Base-by-base conservation (phyloP, 305 asterid genomes). In the Caryopteris hybrid region DNA sequence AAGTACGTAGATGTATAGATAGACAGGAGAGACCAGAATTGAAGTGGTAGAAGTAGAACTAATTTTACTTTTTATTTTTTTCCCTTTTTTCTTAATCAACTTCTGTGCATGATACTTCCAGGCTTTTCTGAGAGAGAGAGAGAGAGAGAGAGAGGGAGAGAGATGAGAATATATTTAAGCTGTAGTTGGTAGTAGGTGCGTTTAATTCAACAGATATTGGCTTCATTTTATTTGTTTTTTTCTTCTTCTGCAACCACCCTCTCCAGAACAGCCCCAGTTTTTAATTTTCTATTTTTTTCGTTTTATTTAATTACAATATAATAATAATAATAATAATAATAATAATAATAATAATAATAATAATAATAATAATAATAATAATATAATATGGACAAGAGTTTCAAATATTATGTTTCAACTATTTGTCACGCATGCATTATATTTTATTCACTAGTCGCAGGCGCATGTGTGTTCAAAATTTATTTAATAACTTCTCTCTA, bases 131-230 rank as follows among this genome's bases (percentile, higher is more conserved):
- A 53, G 8, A 18, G 34, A 34, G 50, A 25, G 2, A 25, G 7
- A 0, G 43, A 57, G 17, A 17, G 38, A 38, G 9, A 29, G 61
- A 46, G 58, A 14, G 12, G 27, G 34, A 47, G 11, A 38, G 38
- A 68, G 22, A 46, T 63, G 36, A 31, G 38, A 47, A 67, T 45
- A 46, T 45, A 7, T 47, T 66, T 45, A 25, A 34, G 54, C 12
- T 59, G 65, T 43, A 64, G 78, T 72, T 57, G 78, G 64, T 77
- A 73, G 72, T 77, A 73, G 81, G 81, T 77, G 59, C 14, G 60
- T 55, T 58, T 50, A 77, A 64, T 77, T 77, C 78, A 72, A 77
- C 73, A 25, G 43, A 61, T 51, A 33, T 71, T 59, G 61, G 70
- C 62, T 25, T 45, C 69, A 56, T 57, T 68, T 69, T 22, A 27